Evolutionary conservation across 1,284 basidiomycete genomes (phyloP).

Genomic region (Sanguinoderma infundibulare): DNA sequence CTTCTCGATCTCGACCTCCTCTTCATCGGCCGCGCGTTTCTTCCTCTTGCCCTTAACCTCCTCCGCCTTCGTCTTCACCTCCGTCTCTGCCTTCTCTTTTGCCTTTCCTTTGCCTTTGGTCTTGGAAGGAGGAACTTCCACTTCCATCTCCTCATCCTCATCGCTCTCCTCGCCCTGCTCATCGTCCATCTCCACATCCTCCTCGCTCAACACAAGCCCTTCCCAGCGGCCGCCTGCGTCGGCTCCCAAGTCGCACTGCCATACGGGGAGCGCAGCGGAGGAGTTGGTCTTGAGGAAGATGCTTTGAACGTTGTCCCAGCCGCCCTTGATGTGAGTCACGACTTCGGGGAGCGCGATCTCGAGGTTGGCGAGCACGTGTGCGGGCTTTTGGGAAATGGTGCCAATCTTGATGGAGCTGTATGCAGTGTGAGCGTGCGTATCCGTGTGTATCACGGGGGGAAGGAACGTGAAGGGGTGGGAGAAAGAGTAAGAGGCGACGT

Average conservation of each 20-base stretch:
- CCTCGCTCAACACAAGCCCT: conserved; percentile 46
- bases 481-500: conserved; percentile 41
- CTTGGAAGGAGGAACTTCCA: conserved; percentile 19
- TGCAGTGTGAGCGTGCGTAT: background rate
- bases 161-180: conserved; percentile 25
- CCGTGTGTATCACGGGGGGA: background rate
- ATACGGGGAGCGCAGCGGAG: conserved; percentile 88
- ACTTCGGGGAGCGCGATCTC: conserved; percentile 81
- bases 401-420: conserved; percentile 86
- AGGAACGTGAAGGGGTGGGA: background rate
- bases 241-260: conserved; percentile 76
- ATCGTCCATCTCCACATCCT: conserved; percentile 35
- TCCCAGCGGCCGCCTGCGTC: conserved; percentile 68
- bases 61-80: conserved; percentile 1
- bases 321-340: conserved; percentile 72
- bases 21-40: conserved; percentile 44
- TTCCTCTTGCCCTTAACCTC: conserved; percentile 41
- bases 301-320: conserved; percentile 92
- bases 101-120: conserved; percentile 34
- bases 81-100: background rate
- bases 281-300: conserved; percentile 91
- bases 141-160: conserved; percentile 8
- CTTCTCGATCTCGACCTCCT: conserved; percentile 35
- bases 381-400: conserved; percentile 71
- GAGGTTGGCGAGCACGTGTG: conserved; percentile 83